Conservation (phyloP, 768 basidiomycete genomes). For the Leucosporidium creatinivorum region DNA sequence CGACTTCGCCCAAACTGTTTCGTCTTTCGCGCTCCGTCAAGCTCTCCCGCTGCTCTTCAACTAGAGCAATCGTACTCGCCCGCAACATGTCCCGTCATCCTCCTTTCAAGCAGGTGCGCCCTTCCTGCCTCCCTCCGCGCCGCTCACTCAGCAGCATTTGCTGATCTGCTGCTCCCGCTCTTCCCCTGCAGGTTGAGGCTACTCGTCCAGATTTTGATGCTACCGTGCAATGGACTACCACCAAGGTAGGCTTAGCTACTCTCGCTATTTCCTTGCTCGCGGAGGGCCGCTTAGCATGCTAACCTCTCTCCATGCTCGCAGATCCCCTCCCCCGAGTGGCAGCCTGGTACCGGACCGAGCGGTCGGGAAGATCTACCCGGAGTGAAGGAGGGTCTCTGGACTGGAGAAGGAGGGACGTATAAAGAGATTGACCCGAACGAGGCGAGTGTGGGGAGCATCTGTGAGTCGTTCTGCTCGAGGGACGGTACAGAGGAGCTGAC, state of each 20-base stretch:
- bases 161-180: no score
- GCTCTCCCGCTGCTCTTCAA: neutral
- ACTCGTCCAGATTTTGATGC: slow-evolving; percentile 19
- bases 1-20: no score
- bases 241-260: slow-evolving; percentile 3
- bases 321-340: slow-evolving; percentile 31
- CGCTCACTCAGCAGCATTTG: neutral
- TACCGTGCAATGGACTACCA: neutral
- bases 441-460: slow-evolving; percentile 2
- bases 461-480: slow-evolving; percentile 25
- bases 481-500: slow-evolving; percentile 1
- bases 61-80: neutral
- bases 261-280: no score
- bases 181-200: slow-evolving; percentile 14
- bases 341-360: slow-evolving; percentile 20
- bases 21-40: no score
- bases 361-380: slow-evolving; percentile 8
- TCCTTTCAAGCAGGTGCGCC: slow-evolving; percentile 27
- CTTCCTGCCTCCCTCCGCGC: neutral
- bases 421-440: slow-evolving; percentile 17
- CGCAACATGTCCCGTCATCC: slow-evolving; percentile 17
- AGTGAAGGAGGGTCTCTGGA: slow-evolving; percentile 22
- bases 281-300: no score
- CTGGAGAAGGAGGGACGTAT: slow-evolving; percentile 6
- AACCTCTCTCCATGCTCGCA: neutral